Evolutionary conservation across 768 basidiomycete genomes (phyloP), one percentile per base, ranked within the genome.

Genomic region (Hypholoma sublateritium): DNA sequence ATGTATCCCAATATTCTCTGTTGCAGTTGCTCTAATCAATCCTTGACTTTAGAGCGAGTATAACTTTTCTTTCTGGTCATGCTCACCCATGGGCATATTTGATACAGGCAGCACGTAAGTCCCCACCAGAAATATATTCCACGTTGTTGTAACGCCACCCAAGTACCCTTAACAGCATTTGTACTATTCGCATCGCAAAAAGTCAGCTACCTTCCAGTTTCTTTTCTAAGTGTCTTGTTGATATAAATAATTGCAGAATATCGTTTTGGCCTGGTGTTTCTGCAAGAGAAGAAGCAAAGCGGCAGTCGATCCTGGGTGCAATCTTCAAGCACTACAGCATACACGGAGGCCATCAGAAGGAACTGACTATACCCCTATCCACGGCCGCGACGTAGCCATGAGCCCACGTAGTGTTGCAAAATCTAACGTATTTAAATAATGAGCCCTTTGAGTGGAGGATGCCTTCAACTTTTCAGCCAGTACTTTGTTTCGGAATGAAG

Each of bases 141-240:
- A 36, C 60, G 1, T 19, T 42, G 47, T 12, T 8, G 13, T 19
- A 55, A 37, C 21, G 25, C 54, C 45, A 45, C 35, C 22, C 11
- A 54, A 84, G 83, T 86, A 21, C 84, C 84, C 0, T 63, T 84
- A 16, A 73, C 70, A 0, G 77, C 79, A 3, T 73, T 78, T 48
- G 48, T 81, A 34, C 65, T 83, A 5, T 81, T 85, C 62, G 83
- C 78, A 28, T 69, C 74, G 6, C 81, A 82, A 59, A 74, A 71
- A 74, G 84, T 79, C 56, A 43, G 70, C 11, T 6, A 9, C 17
- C 4, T n/a, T 32, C 24, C 32, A 25, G 41, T 25, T 28, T 16
- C 19, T 16, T 25, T 47, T 9, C 9, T 32, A 5, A 7, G 25
- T 41, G 8, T n/a, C 37, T 9, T 47, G 21, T 44, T 32, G 9